phyloP scores from a whole-genome alignment of 257 asterid genomes.

The Forsythia suspensa region DNA sequence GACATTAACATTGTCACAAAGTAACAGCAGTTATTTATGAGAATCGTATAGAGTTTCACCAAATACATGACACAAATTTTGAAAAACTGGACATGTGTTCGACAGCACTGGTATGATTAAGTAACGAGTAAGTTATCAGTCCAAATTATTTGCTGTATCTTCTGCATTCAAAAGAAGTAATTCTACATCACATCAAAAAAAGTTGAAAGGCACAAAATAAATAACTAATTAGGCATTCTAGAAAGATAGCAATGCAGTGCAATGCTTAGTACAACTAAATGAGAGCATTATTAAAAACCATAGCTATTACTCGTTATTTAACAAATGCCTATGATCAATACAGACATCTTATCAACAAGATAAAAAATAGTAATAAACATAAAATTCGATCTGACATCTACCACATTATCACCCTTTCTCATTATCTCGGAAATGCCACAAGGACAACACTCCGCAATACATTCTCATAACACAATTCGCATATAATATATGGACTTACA shows the following conservation, averaged over 20 bases:
- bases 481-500: constrained; percentile 41
- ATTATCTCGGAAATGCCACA: background rate
- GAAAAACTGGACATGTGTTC: background rate
- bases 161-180: background rate
- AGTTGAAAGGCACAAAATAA: too few species aligned
- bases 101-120: background rate
- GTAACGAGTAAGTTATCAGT: background rate
- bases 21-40: background rate
- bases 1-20: constrained; percentile 15
- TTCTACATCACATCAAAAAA: too few species aligned
- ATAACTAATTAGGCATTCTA: too few species aligned
- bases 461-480: background rate
- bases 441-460: background rate
- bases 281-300: background rate
- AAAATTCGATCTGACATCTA: background rate
- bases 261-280: background rate
- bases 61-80: background rate
- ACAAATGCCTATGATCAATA: background rate
- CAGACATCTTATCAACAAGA: background rate
- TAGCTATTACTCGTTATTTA: background rate
- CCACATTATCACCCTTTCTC: background rate
- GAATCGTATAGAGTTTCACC: background rate
- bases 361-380: background rate
- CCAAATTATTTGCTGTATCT: background rate
- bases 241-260: background rate